Evolutionary conservation across 441 rosid species (phyloP), one percentile per base, ranked within the genome.

Genomic region (Gossypium schwendimanii): DNA sequence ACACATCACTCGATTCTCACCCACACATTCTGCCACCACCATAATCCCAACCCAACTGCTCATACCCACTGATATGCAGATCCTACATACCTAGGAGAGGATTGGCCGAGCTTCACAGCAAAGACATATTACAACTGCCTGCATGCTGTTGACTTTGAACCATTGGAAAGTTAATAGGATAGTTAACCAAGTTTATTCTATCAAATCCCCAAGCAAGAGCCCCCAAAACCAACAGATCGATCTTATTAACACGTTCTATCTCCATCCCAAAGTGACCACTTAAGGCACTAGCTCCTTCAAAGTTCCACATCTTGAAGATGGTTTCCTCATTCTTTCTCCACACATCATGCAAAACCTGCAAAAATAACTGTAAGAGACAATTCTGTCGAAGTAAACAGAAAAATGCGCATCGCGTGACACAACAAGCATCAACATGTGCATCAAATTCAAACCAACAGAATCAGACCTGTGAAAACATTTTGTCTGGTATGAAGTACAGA

Each of bases 211-310:
- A 59, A 74, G 74, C 73, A 73, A 71, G 54, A 73, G 71, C 31
- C 80, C 77, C 80, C 80, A 55, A 77, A 79, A 73, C 77, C 84
- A 78, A 78, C 73, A 50, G 71, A 75, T 59, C 41, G 76, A 75
- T 80, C 84, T 49, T 79, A 70, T 69, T 78, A 63, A 80, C 80
- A 83, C 14, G 63, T 77, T 77, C 80, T 73, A 81, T 76, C 85
- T 77, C 81, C 84, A 75, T 62, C 74, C 80, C 75, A 36, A 70
- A 12, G 81, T 80, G 77, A 81, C 81, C 85, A 77, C 63, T 72
- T 36, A 67, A 76, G 78, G 81, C 82, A 76, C 74, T 81, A 60
- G 67, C 83, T 78, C 67, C 86, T 77, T 76, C 71, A 70, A 68
- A 74, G 77, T 71, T 76, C 52, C 75, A 54, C 82, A 75, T 50